Base-by-base conservation (phyloP, 805 yeast genomes). In the Wickerhamiella australiensis region DNA sequence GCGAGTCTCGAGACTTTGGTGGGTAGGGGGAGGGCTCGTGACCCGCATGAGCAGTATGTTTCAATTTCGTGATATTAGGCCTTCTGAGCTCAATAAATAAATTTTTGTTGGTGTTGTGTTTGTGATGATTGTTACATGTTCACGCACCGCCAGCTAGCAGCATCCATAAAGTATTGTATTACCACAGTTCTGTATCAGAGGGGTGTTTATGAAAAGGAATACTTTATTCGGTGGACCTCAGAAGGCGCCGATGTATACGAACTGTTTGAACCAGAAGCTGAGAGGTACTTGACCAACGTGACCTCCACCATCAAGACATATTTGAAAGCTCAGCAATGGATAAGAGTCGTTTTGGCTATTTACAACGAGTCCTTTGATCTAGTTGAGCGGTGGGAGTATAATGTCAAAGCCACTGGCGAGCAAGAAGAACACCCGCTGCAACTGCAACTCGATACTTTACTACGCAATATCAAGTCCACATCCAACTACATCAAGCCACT, bases 321-420 rank as follows among this genome's bases (percentile, higher is more conserved):
- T 38, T 9, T 46, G 27, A 27, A 20, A 3, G 38, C 36, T 3
- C 44, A 46, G 15, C 3, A n/a, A 11, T 17, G 22, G 44, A 38
- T 33, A 3, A 12, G 29, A 9, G 29, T 38, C 13, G 38, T 27
- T 3, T 23, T 46, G 5, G 23, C 18, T n/a, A 25, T 38, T 13
- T 27, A 38, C 21, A 22, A 13, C 9, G 21, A 35, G 9, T 5
- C 11, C 11, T 20, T 27, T 8, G n/a, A 15, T 5, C 20, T 20
- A 13, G 43, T 38, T 17, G 43, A 38, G 44, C 22, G 38, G n/a
- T 46, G 43, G 44, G 44, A 38, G 20, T 37, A 38, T 17, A 29
- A 26, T 23, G 29, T 26, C 11, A 22, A 46, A 15, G 6, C 8
- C 37, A 8, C 20, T n/a, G 29, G 15, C 12, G 36, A 33, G 11